A percentile compares a stretch with the other conserved stretches of the same genome.
These are phyloP conservation scores for Debaryomyces udenii DNA, from an alignment of 1,139 yeast genomes.

Conservation along the genomic window DNA sequence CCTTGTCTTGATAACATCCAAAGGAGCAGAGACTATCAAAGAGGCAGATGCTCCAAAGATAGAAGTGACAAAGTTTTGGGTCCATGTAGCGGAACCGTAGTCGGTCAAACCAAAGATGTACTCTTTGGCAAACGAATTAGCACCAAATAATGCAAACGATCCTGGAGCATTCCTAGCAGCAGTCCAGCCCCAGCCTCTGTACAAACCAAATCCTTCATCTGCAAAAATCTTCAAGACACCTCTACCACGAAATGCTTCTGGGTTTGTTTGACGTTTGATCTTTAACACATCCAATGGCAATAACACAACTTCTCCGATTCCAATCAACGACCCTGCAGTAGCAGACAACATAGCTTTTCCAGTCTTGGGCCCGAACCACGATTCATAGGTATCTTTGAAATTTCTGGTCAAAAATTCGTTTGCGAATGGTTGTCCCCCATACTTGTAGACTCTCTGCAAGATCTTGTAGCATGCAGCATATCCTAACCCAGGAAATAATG, in stretches of 20 bases:
- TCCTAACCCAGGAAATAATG: slow-evolving; percentile 96
- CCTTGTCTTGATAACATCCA: slow-evolving; percentile 97
- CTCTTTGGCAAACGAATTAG: slow-evolving; percentile 98
- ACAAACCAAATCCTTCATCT: slow-evolving; percentile 92
- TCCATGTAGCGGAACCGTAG: slow-evolving; percentile 90
- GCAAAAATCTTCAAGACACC: slow-evolving; percentile 82
- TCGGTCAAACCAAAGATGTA: slow-evolving; percentile 85
- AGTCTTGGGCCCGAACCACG: slow-evolving; percentile 84
- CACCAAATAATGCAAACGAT: slow-evolving; percentile 95
- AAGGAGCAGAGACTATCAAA: slow-evolving; percentile 93
- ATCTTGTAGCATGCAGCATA: slow-evolving; percentile 98
- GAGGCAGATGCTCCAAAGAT: slow-evolving; percentile 98
- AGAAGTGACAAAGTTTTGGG: slow-evolving; percentile 93
- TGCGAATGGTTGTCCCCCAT: slow-evolving; percentile 99
- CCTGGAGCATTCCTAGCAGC: slow-evolving; percentile 99
- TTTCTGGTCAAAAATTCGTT: slow-evolving; percentile 85
- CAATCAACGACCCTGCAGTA: slow-evolving; percentile 94
- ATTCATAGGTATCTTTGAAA: slow-evolving; percentile 71
- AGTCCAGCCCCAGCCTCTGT: slow-evolving; percentile 99
- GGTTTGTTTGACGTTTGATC: slow-evolving; percentile 98
- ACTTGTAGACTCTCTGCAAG: slow-evolving; percentile 95
- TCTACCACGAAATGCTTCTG: slow-evolving; percentile 96
- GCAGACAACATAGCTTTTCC: slow-evolving; percentile 97
- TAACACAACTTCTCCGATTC: slow-evolving; percentile 95
- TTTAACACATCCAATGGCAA: slow-evolving; percentile 95